phyloP scores from a whole-genome alignment of 495 filamentous ascomycete genomes.

The Cercophora sp. region DNA sequence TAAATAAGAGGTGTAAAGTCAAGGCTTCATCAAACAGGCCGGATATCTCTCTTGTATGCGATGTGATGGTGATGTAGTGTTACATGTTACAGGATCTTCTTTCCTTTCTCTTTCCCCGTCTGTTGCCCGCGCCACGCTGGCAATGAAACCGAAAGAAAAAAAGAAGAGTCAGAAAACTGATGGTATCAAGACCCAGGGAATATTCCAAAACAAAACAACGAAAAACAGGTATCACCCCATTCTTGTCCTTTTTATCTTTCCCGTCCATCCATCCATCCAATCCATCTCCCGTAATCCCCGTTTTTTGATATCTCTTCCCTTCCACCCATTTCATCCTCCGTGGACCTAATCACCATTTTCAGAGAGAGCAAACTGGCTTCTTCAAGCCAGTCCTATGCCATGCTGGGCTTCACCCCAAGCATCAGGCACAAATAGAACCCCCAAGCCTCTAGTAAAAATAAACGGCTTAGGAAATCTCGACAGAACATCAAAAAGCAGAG shows the following conservation, averaged over 20 bases:
- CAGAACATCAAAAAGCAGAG: constrained; percentile 6
- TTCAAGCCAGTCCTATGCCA: too few relatives aligned
- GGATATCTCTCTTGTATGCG: too few relatives aligned
- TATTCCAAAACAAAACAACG: not conserved
- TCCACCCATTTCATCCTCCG: not conserved
- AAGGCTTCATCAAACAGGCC: too few relatives aligned
- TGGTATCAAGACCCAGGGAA: too few relatives aligned
- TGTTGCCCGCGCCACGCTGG: too few relatives aligned
- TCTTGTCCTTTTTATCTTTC: constrained; percentile 2
- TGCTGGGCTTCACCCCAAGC: too few relatives aligned
- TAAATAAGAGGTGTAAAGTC: too few relatives aligned
- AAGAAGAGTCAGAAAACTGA: not conserved
- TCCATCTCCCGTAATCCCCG: not conserved
- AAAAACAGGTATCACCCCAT: constrained; percentile 8
- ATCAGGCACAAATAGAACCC: not conserved
- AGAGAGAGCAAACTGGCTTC: constrained; percentile 1
- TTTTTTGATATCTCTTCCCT: not conserved
- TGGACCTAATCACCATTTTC: not conserved
- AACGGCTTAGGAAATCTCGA: not conserved
- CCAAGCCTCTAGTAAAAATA: not conserved
- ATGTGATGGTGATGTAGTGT: too few relatives aligned
- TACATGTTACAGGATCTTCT: too few relatives aligned
- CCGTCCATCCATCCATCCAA: not conserved
- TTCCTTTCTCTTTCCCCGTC: too few relatives aligned
- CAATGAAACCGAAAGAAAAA: not conserved